A percentile compares a stretch with the other conserved stretches of the same genome.
phyloP scores from a whole-genome alignment of 371 early-diverging fungal species.

The Mucor lusitanicus region DNA sequence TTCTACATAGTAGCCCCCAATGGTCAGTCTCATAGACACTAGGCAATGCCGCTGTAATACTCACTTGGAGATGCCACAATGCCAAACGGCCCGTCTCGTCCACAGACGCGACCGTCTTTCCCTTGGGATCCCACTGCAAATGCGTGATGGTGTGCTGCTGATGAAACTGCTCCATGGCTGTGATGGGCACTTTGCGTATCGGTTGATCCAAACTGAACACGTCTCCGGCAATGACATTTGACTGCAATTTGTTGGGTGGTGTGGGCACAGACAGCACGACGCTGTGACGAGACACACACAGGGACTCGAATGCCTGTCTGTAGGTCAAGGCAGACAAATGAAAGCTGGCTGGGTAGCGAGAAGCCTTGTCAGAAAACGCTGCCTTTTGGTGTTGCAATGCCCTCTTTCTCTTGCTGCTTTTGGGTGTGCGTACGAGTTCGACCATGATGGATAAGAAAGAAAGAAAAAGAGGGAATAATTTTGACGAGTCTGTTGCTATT shows the following conservation, averaged over 20 bases:
- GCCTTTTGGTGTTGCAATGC: not conserved
- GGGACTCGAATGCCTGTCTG: slow-evolving; percentile 33
- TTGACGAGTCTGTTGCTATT: not conserved
- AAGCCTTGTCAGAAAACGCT: not conserved
- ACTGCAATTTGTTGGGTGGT: slow-evolving; percentile 25
- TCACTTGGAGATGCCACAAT: slow-evolving; percentile 45
- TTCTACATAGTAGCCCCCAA: slow-evolving; percentile 24
- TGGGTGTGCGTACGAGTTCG: not conserved
- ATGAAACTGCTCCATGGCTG: slow-evolving; percentile 38
- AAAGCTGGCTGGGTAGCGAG: slow-evolving; percentile 13
- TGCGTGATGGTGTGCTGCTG: slow-evolving; percentile 44
- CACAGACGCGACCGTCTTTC: slow-evolving; percentile 40
- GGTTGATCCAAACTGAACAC: slow-evolving; percentile 25
- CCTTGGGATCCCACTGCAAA: slow-evolving; percentile 47
- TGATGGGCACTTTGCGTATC: slow-evolving; percentile 27
- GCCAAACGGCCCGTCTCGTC: slow-evolving; percentile 51
- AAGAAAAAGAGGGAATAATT: not conserved
- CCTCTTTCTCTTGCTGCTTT: slow-evolving; percentile 6
- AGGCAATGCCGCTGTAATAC: not conserved
- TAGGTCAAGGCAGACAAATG: slow-evolving; percentile 29
- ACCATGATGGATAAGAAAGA: slow-evolving; percentile 1
- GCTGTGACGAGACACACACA: slow-evolving; percentile 35
- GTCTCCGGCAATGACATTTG: slow-evolving; percentile 37
- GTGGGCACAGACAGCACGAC: slow-evolving; percentile 30
- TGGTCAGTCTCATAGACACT: not conserved